A percentile compares a stretch with the other conserved stretches of the same genome.
These are phyloP conservation scores for Sporothrix curviconia DNA, from an alignment of 2,329 filamentous ascomycete species.

Conservation along the genomic window DNA sequence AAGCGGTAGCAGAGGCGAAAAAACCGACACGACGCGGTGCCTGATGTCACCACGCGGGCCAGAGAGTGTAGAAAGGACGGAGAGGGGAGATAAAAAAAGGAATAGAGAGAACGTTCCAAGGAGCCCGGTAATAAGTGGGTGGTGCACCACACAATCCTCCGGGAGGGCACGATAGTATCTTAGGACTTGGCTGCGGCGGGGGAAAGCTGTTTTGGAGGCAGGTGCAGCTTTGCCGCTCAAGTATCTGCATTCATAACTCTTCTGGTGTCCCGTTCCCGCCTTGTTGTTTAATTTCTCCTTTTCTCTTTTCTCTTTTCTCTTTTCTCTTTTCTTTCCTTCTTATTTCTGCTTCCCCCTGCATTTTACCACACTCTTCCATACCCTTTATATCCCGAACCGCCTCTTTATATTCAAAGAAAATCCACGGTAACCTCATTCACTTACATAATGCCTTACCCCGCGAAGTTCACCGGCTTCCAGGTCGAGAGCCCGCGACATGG, in stretches of 20 bases:
- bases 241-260: no score
- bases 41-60: neutral
- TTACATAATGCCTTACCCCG: slow-evolving; percentile 46
- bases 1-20: slow-evolving; percentile 2
- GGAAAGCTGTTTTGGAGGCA: no score
- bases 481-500: slow-evolving; percentile 49
- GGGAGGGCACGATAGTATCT: neutral
- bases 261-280: no score
- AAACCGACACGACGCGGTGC: neutral
- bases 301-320: neutral
- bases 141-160: neutral
- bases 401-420: neutral
- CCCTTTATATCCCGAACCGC: neutral
- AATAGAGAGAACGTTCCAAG: no score
- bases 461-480: slow-evolving; percentile 57
- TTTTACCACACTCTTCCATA: neutral
- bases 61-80: no score
- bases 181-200: no score
- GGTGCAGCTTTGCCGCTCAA: no score
- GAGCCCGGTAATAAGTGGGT: no score
- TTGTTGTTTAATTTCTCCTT: no score
- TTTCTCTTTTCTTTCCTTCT: neutral
- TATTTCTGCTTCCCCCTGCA: no score
- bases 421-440: neutral
- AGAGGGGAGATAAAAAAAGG: neutral